These are phyloP conservation scores for Hortiboletus flavorubellus DNA, from an alignment of 768 basidiomycete species.

Conservation along the genomic window DNA sequence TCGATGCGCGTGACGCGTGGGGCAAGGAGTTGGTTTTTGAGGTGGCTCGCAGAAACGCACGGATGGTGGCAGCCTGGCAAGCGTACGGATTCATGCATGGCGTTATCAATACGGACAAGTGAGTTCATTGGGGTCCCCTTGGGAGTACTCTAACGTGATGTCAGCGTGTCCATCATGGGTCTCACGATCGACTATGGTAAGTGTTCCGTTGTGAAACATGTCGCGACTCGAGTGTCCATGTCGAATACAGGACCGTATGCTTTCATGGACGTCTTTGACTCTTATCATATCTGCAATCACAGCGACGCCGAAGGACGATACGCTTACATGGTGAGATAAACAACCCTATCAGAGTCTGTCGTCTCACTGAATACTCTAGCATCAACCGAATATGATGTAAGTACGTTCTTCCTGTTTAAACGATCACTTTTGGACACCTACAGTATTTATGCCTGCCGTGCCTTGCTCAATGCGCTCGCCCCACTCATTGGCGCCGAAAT, in stretches of 20 bases:
- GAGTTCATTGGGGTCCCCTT: slow-evolving; percentile 16
- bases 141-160: slow-evolving; percentile 4
- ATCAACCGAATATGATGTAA: slow-evolving; percentile 79
- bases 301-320: slow-evolving; percentile 77
- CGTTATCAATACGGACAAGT: slow-evolving; percentile 98
- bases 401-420: slow-evolving; percentile 19
- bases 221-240: background rate
- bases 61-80: slow-evolving; percentile 96
- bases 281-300: slow-evolving; percentile 88
- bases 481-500: slow-evolving; percentile 86
- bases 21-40: slow-evolving; percentile 71
- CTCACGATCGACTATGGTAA: slow-evolving; percentile 75
- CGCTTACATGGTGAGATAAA: slow-evolving; percentile 51
- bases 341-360: background rate
- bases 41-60: slow-evolving; percentile 78
- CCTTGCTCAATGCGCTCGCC: slow-evolving; percentile 72
- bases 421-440: slow-evolving; percentile 1
- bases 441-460: slow-evolving; percentile 75
- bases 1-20: slow-evolving; percentile 56
- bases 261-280: slow-evolving; percentile 92
- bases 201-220: slow-evolving; percentile 3
- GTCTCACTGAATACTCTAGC: slow-evolving; percentile 34
- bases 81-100: slow-evolving; percentile 94
- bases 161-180: slow-evolving; percentile 71
- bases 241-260: slow-evolving; percentile 70